Evolutionary conservation across 805 yeast species (phyloP).

Genomic region (Zygoascus bituminiphila): DNA sequence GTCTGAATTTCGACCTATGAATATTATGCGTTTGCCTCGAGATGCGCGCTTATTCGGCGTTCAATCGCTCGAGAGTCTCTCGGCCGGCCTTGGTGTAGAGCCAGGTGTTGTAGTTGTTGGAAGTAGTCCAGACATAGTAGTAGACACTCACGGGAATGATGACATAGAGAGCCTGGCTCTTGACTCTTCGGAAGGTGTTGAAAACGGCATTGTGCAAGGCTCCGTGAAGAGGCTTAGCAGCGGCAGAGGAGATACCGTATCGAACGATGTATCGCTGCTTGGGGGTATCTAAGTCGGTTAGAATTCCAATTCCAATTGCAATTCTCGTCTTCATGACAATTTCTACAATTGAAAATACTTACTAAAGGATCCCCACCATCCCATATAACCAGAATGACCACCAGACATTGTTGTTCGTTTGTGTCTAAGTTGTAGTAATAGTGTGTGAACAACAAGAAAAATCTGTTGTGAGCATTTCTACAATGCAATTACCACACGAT

Average conservation of each 20-base stretch:
- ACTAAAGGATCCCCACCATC: slow-evolving; percentile 96
- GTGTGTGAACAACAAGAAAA: not conserved
- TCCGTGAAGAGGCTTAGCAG: slow-evolving; percentile 88
- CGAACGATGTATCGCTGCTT: slow-evolving; percentile 40
- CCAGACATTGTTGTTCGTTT: slow-evolving; percentile 47
- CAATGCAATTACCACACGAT: not conserved
- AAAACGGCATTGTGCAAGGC: slow-evolving; percentile 75
- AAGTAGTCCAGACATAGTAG: slow-evolving; percentile 80
- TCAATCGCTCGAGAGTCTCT: slow-evolving; percentile 72
- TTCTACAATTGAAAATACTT: slow-evolving; percentile 18
- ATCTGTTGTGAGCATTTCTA: not conserved
- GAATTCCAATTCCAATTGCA: slow-evolving; percentile 32
- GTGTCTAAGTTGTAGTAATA: not conserved
- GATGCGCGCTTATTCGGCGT: slow-evolving; percentile 15
- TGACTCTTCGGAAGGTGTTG: slow-evolving; percentile 92
- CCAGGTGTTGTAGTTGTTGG: slow-evolving; percentile 83
- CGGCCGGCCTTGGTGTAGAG: slow-evolving; percentile 97
- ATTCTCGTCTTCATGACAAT: slow-evolving; percentile 23
- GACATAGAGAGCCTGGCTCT: slow-evolving; percentile 72
- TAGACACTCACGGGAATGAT: slow-evolving; percentile 69
- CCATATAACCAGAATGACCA: slow-evolving; percentile 73
- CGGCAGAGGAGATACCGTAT: slow-evolving; percentile 88
- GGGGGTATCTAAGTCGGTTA: slow-evolving; percentile 16
- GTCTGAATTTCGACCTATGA: not conserved
- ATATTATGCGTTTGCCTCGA: not conserved